Conservation (phyloP, 441 rosid species). For the Hypseocharis bilobata region DNA sequence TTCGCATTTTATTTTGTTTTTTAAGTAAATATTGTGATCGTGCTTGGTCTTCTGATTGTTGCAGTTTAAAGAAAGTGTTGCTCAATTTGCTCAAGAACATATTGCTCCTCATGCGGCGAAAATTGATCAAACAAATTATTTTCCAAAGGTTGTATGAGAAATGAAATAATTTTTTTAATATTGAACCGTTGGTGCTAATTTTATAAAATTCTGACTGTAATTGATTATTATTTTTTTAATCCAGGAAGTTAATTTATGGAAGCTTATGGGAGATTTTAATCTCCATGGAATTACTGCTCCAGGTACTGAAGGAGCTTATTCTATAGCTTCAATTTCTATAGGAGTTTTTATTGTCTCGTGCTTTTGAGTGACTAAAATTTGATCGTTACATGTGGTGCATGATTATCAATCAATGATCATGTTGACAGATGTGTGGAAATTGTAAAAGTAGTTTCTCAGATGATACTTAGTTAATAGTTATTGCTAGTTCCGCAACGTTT, state of each 20-base stretch:
- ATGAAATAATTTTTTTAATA: background rate
- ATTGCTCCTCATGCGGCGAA: constrained; percentile 66
- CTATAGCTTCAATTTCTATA: background rate
- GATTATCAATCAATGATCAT: background rate
- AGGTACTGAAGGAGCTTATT: constrained; percentile 31
- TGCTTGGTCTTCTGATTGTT: background rate
- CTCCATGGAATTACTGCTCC: constrained; percentile 90
- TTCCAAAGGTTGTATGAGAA: constrained; percentile 51
- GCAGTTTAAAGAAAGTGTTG: constrained; percentile 83
- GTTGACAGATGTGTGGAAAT: too few species aligned
- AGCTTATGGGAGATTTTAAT: constrained; percentile 85
- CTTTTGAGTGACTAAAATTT: background rate
- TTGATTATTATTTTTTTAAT: constrained; percentile 12
- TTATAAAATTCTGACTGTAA: background rate
- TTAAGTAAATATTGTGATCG: background rate
- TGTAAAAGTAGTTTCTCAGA: too few species aligned
- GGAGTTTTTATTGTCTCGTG: background rate
- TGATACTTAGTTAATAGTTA: too few species aligned
- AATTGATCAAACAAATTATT: constrained; percentile 62
- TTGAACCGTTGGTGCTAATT: background rate
- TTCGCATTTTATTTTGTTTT: background rate
- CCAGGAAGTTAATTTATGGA: constrained; percentile 84
- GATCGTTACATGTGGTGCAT: background rate
- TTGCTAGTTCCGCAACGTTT: too few species aligned
- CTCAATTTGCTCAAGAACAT: constrained; percentile 64